Evolutionary conservation across 2,329 filamentous ascomycete genomes (phyloP).

Genomic region (Neonectria ditissima): DNA sequence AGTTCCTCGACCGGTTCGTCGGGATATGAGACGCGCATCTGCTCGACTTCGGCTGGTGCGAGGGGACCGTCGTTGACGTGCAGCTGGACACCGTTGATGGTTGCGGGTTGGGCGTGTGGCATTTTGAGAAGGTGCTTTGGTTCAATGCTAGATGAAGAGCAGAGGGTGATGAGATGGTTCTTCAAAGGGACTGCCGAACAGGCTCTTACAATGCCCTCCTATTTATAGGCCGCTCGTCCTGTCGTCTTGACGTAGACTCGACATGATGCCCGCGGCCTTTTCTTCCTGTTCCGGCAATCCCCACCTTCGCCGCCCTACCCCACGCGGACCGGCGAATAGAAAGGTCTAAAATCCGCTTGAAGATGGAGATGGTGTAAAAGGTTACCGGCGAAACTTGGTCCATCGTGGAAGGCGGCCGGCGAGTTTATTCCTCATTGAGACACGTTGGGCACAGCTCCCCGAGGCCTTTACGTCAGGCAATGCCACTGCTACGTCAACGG

Average conservation of each 20-base stretch:
- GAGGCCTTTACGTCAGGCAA: not conserved
- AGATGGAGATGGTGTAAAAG: not conserved
- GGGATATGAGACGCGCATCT: constrained; percentile 57
- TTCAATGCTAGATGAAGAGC: not conserved
- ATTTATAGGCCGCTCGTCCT: constrained; percentile 13
- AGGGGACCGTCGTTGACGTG: constrained; percentile 53
- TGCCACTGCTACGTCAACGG: constrained; percentile 39
- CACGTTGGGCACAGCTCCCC: not conserved
- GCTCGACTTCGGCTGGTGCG: constrained; percentile 55
- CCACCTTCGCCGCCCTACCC: constrained; percentile 17
- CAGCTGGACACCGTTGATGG: constrained; percentile 34
- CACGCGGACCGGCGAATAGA: not conserved
- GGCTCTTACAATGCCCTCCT: constrained; percentile 5
- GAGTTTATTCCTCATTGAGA: constrained; percentile 5
- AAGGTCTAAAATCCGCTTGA: not conserved
- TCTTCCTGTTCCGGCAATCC: constrained; percentile 12
- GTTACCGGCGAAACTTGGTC: not conserved
- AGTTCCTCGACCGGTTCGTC: constrained; percentile 60
- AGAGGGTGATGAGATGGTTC: not conserved
- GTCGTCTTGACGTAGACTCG: not conserved
- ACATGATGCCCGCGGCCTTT: constrained; percentile 11
- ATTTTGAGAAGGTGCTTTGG: not conserved
- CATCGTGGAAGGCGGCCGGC: not conserved
- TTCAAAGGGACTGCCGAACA: too few species aligned
- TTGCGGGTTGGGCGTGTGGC: constrained; percentile 24